phyloP scores from a whole-genome alignment of 768 basidiomycete species.

The Panellus pusillus region DNA sequence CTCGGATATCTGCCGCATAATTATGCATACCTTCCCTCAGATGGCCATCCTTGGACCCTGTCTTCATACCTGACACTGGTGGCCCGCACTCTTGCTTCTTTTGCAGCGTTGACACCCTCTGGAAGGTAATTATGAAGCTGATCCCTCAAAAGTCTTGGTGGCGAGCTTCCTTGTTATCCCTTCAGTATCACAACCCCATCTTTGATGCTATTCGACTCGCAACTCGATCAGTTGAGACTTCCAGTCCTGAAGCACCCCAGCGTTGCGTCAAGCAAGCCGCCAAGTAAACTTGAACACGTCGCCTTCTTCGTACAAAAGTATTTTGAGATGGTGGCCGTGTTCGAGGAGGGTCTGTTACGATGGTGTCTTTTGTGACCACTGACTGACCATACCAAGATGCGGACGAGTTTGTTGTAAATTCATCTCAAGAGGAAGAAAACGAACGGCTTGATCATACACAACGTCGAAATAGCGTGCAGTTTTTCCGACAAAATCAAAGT shows the following conservation, averaged over 20 bases:
- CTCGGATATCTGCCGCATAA: background rate
- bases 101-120: constrained; percentile 34
- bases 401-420: constrained; percentile 15
- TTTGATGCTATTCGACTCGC: constrained; percentile 63
- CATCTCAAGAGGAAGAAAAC: constrained; percentile 19
- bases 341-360: constrained; percentile 40
- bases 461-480: constrained; percentile 12
- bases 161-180: background rate
- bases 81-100: constrained; percentile 43
- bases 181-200: background rate
- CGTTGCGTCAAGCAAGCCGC: constrained; percentile 20
- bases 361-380: background rate
- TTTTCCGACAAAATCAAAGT: background rate
- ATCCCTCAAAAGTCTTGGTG: constrained; percentile 19
- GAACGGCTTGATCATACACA: constrained; percentile 2
- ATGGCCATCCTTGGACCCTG: constrained; percentile 32
- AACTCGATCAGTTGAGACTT: constrained; percentile 48
- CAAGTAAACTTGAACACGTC: constrained; percentile 34
- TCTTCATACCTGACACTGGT: constrained; percentile 56
- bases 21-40: background rate
- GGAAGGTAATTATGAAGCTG: constrained; percentile 3
- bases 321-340: constrained; percentile 51
- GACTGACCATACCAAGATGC: background rate
- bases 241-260: constrained; percentile 42
- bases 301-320: constrained; percentile 48